Base-by-base conservation (phyloP, 805 yeast species). In the Wickerhamiella cacticola region DNA sequence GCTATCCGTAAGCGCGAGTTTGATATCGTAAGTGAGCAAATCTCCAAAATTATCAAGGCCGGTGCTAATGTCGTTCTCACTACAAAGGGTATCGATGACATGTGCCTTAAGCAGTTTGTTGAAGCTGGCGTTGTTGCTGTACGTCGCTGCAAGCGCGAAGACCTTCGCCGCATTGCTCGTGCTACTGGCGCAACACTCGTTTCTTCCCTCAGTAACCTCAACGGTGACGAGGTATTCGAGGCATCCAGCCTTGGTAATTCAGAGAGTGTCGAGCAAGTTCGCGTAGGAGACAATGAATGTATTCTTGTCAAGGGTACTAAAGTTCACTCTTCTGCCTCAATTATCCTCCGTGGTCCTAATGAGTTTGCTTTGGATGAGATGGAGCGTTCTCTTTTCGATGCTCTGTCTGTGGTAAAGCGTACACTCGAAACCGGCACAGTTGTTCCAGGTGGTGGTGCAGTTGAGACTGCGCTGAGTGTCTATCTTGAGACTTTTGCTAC, bases 371-470 rank as follows among this genome's bases (percentile, higher is more conserved):
- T 92, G 56, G 99, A 92, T 67, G 99, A 92, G 70, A 89, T 94
- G 97, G 96, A 92, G 69, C 78, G 99, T 67, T 87, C 97, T 0
- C 66, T 94, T 52, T 96, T 86, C 61, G 99, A 92, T 64, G 84
- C 97, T 2, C 72, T 92, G 54, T 79, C 86, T 40, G 98, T 92
- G 31, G 95, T 92, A 31, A 92, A 92, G 70, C 79, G 98, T 63
- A 87, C 97, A 10, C 74, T 94, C 56, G 98, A 92, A 67, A 79
- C 89, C 59, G 97, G 96, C 18, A 68, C 75, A 55, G 88, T 94
- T 50, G 98, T 92, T 5, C 97, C 98, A 38, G 99, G 99, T 52
- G 99, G 99, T 55, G 99, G 99, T 52, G 94, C 95, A n/a, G 98
- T 92, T 29, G 99, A 92, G 68, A 75, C 95, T 45, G 97, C 97